Percentiles rank a stretch among this genome's conserved stretches.
Conservation (phyloP, 495 filamentous ascomycete species). For the Podospora appendiculata region DNA sequence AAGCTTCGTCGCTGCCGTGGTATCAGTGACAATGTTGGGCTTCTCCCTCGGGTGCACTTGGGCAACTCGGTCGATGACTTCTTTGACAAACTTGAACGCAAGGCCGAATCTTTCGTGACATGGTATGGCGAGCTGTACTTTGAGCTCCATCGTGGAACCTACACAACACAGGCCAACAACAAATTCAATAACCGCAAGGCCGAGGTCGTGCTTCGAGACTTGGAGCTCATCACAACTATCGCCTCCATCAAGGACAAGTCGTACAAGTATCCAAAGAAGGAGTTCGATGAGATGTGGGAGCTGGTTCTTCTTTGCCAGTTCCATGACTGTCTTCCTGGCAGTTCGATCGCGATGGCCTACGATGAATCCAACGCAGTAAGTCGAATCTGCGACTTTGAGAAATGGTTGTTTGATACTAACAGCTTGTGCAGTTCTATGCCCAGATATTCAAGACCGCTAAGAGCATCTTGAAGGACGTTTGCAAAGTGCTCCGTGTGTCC, state of each 20-base stretch:
- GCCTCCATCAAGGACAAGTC: constrained; percentile 61
- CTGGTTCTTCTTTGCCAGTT: constrained; percentile 80
- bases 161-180: constrained; percentile 96
- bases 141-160: constrained; percentile 91
- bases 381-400: not conserved
- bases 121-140: constrained; percentile 99
- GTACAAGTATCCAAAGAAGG: constrained; percentile 86
- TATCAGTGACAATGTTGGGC: constrained; percentile 77
- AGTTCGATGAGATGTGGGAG: constrained; percentile 94
- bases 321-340: constrained; percentile 95
- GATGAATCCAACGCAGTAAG: constrained; percentile 75
- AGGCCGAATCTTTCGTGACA: constrained; percentile 75
- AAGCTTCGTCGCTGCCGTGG: constrained; percentile 93
- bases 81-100: constrained; percentile 71
- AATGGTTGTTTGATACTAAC: constrained; percentile 5
- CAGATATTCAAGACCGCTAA: constrained; percentile 72
- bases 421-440: constrained; percentile 54
- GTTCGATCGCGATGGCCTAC: constrained; percentile 93
- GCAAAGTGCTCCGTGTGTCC: constrained; percentile 56
- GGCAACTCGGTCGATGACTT: constrained; percentile 94
- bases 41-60: constrained; percentile 80
- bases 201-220: constrained; percentile 74
- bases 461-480: constrained; percentile 60
- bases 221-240: constrained; percentile 83
- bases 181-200: constrained; percentile 86